phyloP scores from a whole-genome alignment of 2,329 filamentous ascomycete species.

The Ceratocystis alfenasii region DNA sequence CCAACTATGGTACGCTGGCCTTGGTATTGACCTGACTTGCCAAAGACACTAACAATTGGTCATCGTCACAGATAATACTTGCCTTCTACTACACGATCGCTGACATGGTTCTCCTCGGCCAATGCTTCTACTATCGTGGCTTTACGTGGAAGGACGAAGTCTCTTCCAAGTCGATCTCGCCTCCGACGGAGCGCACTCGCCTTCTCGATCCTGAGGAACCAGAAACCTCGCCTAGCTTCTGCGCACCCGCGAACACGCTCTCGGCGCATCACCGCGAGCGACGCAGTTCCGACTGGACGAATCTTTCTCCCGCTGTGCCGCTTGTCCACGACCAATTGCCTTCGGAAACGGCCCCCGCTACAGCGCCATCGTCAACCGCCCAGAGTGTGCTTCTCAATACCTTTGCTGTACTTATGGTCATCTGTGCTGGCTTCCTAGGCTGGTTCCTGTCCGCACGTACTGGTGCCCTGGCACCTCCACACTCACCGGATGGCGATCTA shows the following conservation, averaged over 20 bases:
- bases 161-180: constrained; percentile 24
- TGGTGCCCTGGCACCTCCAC: neutral
- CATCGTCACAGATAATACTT: constrained; percentile 54
- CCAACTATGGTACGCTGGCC: constrained; percentile 63
- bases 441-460: constrained; percentile 60
- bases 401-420: constrained; percentile 66
- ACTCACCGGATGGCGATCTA: constrained; percentile 28
- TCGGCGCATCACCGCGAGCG: constrained; percentile 31
- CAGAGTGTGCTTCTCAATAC: constrained; percentile 61
- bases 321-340: constrained; percentile 44
- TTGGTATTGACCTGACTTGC: neutral
- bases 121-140: constrained; percentile 93
- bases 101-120: constrained; percentile 73
- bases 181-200: constrained; percentile 41
- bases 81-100: constrained; percentile 88
- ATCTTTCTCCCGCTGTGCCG: constrained; percentile 71
- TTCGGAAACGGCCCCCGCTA: constrained; percentile 23
- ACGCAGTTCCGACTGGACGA: constrained; percentile 45
- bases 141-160: constrained; percentile 55
- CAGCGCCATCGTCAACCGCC: constrained; percentile 33
- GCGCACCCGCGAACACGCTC: constrained; percentile 29
- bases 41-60: neutral
- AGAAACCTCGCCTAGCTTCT: neutral
- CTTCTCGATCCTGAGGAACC: constrained; percentile 31
- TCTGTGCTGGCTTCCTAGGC: constrained; percentile 67